A percentile compares a stretch with the other conserved stretches of the same genome.
phyloP scores from a whole-genome alignment of 306 rosid genomes.

The Cucurbita maxima region DNA sequence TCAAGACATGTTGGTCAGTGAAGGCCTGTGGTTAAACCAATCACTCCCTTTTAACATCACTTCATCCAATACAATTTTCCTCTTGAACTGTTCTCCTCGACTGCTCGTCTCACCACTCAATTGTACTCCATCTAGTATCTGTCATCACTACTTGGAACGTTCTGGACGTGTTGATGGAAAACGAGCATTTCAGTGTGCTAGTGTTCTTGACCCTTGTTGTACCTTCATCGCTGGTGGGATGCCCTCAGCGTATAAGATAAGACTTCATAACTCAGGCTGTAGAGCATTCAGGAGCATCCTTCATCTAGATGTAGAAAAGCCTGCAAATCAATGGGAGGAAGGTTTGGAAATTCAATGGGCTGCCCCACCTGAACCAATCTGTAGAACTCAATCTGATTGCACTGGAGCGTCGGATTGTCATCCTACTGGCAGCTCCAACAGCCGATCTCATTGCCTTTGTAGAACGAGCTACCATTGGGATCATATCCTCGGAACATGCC shows the following conservation, averaged over 20 bases:
- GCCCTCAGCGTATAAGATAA: constrained; percentile 81
- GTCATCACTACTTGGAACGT: constrained; percentile 58
- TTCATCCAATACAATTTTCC: constrained; percentile 71
- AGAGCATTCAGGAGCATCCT: constrained; percentile 74
- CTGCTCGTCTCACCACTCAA: constrained; percentile 82
- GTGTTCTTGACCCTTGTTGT: constrained; percentile 63
- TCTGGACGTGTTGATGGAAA: constrained; percentile 40
- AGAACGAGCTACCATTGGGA: constrained; percentile 47
- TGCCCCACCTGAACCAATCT: constrained; percentile 60
- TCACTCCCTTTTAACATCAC: constrained; percentile 80
- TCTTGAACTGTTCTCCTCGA: constrained; percentile 75
- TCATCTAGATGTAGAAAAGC: constrained; percentile 39
- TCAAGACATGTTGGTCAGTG: constrained; percentile 50
- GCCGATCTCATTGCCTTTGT: constrained; percentile 46
- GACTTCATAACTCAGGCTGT: constrained; percentile 87
- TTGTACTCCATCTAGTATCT: constrained; percentile 72
- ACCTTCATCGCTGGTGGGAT: constrained; percentile 69
- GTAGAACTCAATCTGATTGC: constrained; percentile 52
- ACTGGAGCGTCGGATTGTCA: constrained; percentile 40
- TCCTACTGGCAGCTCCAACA: constrained; percentile 10
- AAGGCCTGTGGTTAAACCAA: constrained; percentile 75
- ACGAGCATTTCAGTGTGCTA: constrained; percentile 39
- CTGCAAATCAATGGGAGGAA: constrained; percentile 64
- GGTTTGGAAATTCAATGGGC: constrained; percentile 88
- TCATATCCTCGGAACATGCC: constrained; percentile 39